These are phyloP conservation scores for Starmerella floris DNA, from an alignment of 805 yeast species.

Conservation along the genomic window DNA sequence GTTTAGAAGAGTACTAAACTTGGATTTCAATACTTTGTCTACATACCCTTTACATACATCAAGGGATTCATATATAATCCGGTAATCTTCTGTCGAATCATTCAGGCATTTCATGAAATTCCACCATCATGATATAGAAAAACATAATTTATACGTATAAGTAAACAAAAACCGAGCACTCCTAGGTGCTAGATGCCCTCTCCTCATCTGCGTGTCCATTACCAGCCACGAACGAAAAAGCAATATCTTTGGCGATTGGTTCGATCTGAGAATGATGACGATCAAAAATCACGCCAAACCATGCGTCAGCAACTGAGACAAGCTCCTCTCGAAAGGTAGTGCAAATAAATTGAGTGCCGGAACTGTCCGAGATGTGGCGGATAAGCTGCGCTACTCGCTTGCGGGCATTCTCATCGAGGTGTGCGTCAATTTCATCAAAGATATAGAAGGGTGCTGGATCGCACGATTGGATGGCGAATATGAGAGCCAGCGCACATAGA, in stretches of 20 bases:
- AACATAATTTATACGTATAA: no score
- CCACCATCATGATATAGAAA: no score
- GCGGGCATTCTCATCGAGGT: constrained; percentile 82
- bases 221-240: constrained; percentile 72
- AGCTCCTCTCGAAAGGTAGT: constrained; percentile 93
- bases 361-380: constrained; percentile 39
- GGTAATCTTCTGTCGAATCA: no score
- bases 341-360: constrained; percentile 65
- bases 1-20: neutral
- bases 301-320: constrained; percentile 72
- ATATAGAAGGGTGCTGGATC: constrained; percentile 96
- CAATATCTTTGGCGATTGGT: constrained; percentile 58
- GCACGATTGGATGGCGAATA: constrained; percentile 82
- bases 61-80: no score
- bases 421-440: constrained; percentile 95
- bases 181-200: no score
- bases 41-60: no score
- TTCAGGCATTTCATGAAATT: no score
- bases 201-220: no score
- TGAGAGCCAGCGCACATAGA: constrained; percentile 86
- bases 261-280: constrained; percentile 69
- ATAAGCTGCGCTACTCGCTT: constrained; percentile 72
- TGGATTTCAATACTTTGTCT: no score
- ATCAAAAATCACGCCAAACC: constrained; percentile 74
- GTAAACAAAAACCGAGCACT: no score